Evolutionary conservation across 495 filamentous ascomycete species (phyloP).

Genomic region (Neurospora sp.): DNA sequence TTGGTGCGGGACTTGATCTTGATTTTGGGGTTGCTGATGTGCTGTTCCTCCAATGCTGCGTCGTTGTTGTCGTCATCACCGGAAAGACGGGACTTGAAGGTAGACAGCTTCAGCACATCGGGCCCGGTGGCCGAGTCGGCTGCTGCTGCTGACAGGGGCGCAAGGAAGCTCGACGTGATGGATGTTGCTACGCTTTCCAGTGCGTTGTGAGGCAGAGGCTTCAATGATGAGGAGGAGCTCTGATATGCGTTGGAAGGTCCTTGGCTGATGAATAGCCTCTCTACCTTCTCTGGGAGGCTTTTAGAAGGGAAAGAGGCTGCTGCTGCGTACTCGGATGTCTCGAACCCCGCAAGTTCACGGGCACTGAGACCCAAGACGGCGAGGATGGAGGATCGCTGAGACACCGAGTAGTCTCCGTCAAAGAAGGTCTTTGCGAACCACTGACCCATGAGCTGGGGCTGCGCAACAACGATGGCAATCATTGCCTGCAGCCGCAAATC

Average conservation of each 20-base stretch:
- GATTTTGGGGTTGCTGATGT: constrained; percentile 5
- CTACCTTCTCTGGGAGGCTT: constrained; percentile 49
- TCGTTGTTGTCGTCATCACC: not conserved
- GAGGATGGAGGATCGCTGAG: constrained; percentile 71
- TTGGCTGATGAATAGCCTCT: constrained; percentile 34
- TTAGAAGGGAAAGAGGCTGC: constrained; percentile 59
- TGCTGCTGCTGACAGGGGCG: constrained; percentile 67
- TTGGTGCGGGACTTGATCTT: constrained; percentile 16
- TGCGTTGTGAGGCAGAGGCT: constrained; percentile 44
- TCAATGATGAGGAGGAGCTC: constrained; percentile 26
- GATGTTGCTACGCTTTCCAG: constrained; percentile 50
- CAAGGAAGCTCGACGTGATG: constrained; percentile 60
- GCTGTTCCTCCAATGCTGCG: constrained; percentile 7
- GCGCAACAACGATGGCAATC: constrained; percentile 69
- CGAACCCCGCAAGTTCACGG: constrained; percentile 79
- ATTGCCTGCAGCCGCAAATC: constrained; percentile 71
- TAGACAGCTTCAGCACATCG: constrained; percentile 65
- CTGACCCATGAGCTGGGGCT: constrained; percentile 65
- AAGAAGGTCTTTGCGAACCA: constrained; percentile 84
- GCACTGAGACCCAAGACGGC: constrained; percentile 72
- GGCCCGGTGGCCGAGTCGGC: constrained; percentile 64
- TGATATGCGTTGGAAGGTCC: constrained; percentile 6
- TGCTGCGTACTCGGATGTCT: constrained; percentile 46
- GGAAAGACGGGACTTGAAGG: constrained; percentile 32
- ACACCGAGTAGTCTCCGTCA: constrained; percentile 79